Evolutionary conservation across 2,329 filamentous ascomycete species (phyloP), one percentile per base, ranked within the genome.

Genomic region (Cyphellophora attinorum): DNA sequence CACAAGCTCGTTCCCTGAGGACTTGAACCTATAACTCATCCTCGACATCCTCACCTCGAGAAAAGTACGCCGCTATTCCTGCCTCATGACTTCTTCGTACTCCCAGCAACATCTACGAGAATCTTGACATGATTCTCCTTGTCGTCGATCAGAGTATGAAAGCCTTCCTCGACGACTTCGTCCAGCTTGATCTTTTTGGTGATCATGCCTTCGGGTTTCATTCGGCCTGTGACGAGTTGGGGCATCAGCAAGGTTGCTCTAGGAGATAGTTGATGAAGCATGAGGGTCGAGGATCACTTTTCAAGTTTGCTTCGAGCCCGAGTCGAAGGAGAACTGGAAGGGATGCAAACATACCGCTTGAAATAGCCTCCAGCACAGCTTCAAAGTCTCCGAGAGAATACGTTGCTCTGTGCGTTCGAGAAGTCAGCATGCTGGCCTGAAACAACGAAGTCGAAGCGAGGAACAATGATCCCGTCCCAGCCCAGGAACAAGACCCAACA

Each of bases 341-440:
- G 18, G 21, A 18, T 12, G 6, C 31, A 13, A 11, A 33, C 42
- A 19, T 35, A 50, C 50, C 50, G n/a, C 42, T 45, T 16, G 45
- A 45, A 12, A 53, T 49, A 11, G 67, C 67, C 35, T 69, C 57
- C 38, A 70, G 51, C 23, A 67, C 60, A 15, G 56, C 56, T 39
- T 68, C 59, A 41, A 70, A 72, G 41, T 72, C 68, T 2, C 62
- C 64, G n/a, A 62, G 55, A 27, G 61, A 56, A 48, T 70, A 73
- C 1, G 66, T 70, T 16, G 67, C 66, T 21, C 42, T 45, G 33
- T 5, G 23, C 6, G 19, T 31, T 16, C 27, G 31, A 13, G 10
- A 15, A n/a, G n/a, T n/a, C n/a, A n/a, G n/a, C n/a, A n/a, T n/a
- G n/a, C n/a, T n/a, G n/a, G n/a, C n/a, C n/a, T n/a, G n/a, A n/a